These are phyloP conservation scores for Oryza meridionalis DNA, from an alignment of 176 grass and related monocot species.

Conservation along the genomic window DNA sequence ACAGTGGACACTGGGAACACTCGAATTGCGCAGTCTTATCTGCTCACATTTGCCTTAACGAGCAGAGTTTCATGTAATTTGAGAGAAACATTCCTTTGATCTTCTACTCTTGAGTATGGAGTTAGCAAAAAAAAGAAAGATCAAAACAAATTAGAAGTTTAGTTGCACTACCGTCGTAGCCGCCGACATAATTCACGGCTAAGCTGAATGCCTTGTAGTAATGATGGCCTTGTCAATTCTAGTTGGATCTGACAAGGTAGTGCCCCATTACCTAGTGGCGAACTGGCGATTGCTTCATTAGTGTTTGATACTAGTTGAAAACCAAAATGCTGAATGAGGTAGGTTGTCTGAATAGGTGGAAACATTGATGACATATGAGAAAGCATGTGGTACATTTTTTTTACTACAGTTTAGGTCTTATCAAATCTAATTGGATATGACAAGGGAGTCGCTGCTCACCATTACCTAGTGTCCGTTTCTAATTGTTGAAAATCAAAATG, in stretches of 20 bases:
- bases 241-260: background rate
- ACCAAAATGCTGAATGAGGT: background rate
- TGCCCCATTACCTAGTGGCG: background rate
- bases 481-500: background rate
- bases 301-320: background rate
- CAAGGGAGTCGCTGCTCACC: background rate
- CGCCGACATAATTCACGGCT: background rate
- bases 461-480: background rate
- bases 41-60: conserved; percentile 7
- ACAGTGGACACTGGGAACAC: background rate
- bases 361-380: background rate
- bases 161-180: background rate
- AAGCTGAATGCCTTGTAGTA: conserved; percentile 9
- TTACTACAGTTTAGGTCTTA: background rate
- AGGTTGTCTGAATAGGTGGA: background rate
- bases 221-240: background rate
- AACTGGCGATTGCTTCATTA: background rate
- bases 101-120: background rate
- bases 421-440: background rate
- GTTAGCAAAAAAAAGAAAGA: too few species aligned
- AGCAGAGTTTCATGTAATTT: background rate
- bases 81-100: conserved; percentile 1
- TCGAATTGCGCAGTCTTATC: background rate
- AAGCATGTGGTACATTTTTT: background rate
- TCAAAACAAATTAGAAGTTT: background rate